A percentile compares a stretch with the other conserved stretches of the same genome.
Evolutionary conservation across 371 early-diverging fungal species (phyloP).

Genomic region (Mortierella sp.): DNA sequence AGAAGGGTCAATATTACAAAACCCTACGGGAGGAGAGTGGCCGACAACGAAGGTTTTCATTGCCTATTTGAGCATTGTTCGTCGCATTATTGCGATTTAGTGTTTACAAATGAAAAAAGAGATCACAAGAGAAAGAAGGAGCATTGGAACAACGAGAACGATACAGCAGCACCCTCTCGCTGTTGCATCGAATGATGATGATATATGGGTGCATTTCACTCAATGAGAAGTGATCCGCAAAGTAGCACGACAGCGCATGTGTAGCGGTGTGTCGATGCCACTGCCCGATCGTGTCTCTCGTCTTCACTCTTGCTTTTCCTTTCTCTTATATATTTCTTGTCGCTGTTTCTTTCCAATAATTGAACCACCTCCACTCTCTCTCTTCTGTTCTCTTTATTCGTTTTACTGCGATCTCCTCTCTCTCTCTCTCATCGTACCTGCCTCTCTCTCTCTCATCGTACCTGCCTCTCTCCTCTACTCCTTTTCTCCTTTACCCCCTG

Average conservation of each 20-base stretch:
- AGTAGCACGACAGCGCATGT: not conserved
- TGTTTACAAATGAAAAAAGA: not conserved
- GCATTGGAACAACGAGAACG: not conserved
- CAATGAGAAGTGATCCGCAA: not conserved
- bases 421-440: not conserved
- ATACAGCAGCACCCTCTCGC: too few species aligned
- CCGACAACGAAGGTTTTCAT: constrained; percentile 6
- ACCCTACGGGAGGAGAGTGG: not conserved
- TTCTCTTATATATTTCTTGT: not conserved
- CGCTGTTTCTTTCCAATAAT: too few species aligned
- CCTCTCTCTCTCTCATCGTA: not conserved
- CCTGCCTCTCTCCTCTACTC: not conserved
- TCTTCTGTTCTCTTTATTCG: not conserved
- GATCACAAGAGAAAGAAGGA: not conserved
- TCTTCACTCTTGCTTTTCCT: too few species aligned
- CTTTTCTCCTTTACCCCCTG: not conserved
- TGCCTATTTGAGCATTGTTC: constrained; percentile 32
- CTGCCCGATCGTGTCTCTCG: not conserved
- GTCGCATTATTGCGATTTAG: not conserved
- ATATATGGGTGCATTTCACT: not conserved
- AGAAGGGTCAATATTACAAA: not conserved
- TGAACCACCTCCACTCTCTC: not conserved
- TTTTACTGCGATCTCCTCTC: not conserved
- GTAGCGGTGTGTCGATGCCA: not conserved
- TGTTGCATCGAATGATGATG: too few species aligned